Percentiles rank a stretch among this genome's conserved stretches.
Conservation (phyloP, 148 eudicot species). For the Camellia sinensis region DNA sequence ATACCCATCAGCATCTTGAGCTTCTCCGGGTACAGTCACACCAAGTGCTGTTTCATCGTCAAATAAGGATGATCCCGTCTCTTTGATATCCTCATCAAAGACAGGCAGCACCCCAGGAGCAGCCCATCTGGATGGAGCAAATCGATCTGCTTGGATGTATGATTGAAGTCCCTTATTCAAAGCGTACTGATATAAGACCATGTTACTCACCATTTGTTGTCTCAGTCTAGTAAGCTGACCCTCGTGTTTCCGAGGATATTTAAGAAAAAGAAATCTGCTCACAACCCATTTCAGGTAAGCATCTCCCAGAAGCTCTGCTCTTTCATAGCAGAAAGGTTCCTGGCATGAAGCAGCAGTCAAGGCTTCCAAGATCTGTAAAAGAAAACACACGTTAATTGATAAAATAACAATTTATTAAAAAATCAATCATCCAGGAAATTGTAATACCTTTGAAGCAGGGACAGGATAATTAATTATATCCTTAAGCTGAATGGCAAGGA, state of each 20-base stretch:
- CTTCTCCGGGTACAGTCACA: conserved; percentile 35
- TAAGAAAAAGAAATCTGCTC: conserved; percentile 83
- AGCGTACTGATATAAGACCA: conserved; percentile 83
- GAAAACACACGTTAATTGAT: conserved; percentile 18
- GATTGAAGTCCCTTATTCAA: conserved; percentile 81
- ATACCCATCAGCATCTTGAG: conserved; percentile 24
- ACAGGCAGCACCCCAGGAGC: conserved; percentile 99
- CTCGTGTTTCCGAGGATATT: conserved; percentile 95
- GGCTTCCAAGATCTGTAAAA: conserved; percentile 87
- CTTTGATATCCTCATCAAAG: conserved; percentile 89
- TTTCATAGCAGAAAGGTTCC: conserved; percentile 96
- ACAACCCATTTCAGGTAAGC: conserved; percentile 99
- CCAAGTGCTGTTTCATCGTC: conserved; percentile 36
- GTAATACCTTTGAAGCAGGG: conserved; percentile 73
- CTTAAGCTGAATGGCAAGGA: conserved; percentile 93
- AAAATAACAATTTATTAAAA: not conserved
- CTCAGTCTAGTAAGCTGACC: conserved; percentile 99
- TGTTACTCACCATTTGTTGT: conserved; percentile 97
- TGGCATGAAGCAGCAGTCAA: conserved; percentile 99
- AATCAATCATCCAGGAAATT: not conserved
- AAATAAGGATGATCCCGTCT: conserved; percentile 59
- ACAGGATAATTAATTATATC: conserved; percentile 65
- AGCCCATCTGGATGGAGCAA: conserved; percentile 98
- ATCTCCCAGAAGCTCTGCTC: conserved; percentile 98
- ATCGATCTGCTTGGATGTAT: conserved; percentile 95